Base-by-base conservation (phyloP, 768 basidiomycete species). In the Podaxis pistillaris region DNA sequence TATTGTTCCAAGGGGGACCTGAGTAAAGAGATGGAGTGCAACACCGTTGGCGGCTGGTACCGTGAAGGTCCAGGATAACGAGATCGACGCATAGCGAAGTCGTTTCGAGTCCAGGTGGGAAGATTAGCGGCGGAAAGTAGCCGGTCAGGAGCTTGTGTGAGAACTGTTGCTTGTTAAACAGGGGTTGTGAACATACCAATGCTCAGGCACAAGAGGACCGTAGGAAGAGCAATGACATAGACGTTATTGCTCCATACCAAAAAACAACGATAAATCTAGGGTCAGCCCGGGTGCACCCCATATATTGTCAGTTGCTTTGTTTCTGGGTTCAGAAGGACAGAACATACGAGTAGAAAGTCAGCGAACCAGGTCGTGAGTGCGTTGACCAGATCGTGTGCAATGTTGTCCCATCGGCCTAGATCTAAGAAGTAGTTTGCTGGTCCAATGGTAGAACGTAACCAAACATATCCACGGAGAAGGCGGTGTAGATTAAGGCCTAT, bases 351-450 rank as follows among this genome's bases (percentile, higher is more conserved):
- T 4, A 70, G 46, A n/a, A 63, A 58, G 56, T 70, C 68, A 13
- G 58, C 68, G n/a, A 65, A 44, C 68, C 68, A 70, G n/a, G 65
- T 70, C 22, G 63, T 61, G 37, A 67, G 37, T 13, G 63, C 64
- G 22, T 62, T 62, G 8, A 67, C 37, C 26, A 66, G 49, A 33
- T 65, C 63, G 38, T 68, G 66, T 13, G 65, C 58, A 11, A 67
- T 60, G 15, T 65, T 68, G 24, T 68, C 68, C 69, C 69, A 70
- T 56, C 63, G 63, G 33, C 51, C 55, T n/a, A 62, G 55, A 44
- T 70, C 63, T 12, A 61, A 47, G 40, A 70, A 64, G 38, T 67
- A 67, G 13, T 26, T n/a, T 7, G 54, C 56, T 12, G 68, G 53
- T 4, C 64, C 60, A n/a, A 60, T 50, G 3, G 40, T 28, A 4